Percentiles rank a stretch among this genome's conserved stretches.
Evolutionary conservation across 2,329 filamentous ascomycete species (phyloP).

Genomic region (Emergomyces orientalis): DNA sequence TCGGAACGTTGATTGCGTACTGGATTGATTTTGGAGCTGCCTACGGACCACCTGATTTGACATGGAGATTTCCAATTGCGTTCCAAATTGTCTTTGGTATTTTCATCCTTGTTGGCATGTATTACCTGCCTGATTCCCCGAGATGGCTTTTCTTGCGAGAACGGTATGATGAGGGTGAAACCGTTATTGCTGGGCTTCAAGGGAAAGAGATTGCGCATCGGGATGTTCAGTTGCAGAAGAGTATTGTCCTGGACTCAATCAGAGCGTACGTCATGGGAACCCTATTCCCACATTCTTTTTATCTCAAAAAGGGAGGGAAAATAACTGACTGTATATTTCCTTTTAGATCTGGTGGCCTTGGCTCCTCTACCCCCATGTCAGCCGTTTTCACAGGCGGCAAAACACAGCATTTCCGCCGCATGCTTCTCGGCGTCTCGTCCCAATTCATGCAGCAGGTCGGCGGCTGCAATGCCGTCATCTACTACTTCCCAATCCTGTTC

Average conservation of each 20-base stretch:
- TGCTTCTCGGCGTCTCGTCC: conserved; percentile 33
- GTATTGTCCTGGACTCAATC: conserved; percentile 55
- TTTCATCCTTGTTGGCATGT: conserved; percentile 31
- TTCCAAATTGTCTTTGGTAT: conserved; percentile 42
- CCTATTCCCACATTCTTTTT: neutral
- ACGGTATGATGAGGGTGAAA: conserved; percentile 35
- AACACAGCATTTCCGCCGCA: conserved; percentile 33
- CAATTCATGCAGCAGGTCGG: conserved; percentile 42
- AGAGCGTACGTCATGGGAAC: conserved; percentile 36
- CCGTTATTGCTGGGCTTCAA: conserved; percentile 39
- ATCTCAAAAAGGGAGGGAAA: neutral
- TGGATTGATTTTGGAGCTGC: conserved; percentile 36
- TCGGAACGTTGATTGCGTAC: conserved; percentile 39
- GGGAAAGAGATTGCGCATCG: conserved; percentile 39
- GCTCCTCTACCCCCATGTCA: conserved; percentile 44
- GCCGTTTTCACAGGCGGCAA: conserved; percentile 32
- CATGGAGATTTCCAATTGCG: conserved; percentile 42
- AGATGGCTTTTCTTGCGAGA: conserved; percentile 24
- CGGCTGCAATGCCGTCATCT: conserved; percentile 44
- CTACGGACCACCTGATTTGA: conserved; percentile 18
- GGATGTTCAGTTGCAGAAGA: conserved; percentile 47
- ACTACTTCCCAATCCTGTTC: conserved; percentile 42
- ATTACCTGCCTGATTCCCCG: conserved; percentile 29
- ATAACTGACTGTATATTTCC: conserved; percentile 20
- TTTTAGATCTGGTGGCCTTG: conserved; percentile 44